Conservation (phyloP, 2,329 filamentous ascomycete species). For the Stagonosporopsis vannaccii region DNA sequence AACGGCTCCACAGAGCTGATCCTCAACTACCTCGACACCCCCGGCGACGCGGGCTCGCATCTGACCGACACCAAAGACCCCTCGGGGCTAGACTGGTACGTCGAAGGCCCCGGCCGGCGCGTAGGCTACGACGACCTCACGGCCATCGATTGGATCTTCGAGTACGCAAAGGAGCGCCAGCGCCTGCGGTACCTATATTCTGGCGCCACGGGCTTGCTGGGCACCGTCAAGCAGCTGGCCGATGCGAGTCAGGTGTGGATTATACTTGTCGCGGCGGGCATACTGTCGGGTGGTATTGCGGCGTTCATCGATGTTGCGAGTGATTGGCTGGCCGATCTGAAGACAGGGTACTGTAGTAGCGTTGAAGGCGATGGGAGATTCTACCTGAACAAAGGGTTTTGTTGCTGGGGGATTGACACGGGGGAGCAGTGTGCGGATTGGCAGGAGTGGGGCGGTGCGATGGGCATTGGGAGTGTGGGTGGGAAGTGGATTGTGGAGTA, state of each 20-base stretch:
- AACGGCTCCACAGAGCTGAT: conserved; percentile 50
- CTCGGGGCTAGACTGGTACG: conserved; percentile 76
- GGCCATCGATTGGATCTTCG: conserved; percentile 99
- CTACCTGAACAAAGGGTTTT: conserved; percentile 90
- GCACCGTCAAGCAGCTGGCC: conserved; percentile 74
- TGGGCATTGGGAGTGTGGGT: conserved; percentile 69
- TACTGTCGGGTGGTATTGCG: conserved; percentile 83
- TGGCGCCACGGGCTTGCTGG: conserved; percentile 72
- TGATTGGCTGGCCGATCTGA: conserved; percentile 92
- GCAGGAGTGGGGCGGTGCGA: conserved; percentile 80
- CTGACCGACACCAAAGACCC: conserved; percentile 55
- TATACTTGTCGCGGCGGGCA: conserved; percentile 82
- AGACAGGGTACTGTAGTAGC: conserved; percentile 84
- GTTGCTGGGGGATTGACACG: conserved; percentile 85
- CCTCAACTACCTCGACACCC: conserved; percentile 52
- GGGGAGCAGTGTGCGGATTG: conserved; percentile 84
- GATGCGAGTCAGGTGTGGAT: conserved; percentile 94
- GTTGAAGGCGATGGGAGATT: conserved; percentile 82
- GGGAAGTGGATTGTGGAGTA: conserved; percentile 87
- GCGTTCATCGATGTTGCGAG: conserved; percentile 89
- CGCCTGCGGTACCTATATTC: conserved; percentile 79
- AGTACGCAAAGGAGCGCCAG: conserved; percentile 95
- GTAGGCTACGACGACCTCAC: conserved; percentile 96
- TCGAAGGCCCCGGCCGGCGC: conserved; percentile 85
- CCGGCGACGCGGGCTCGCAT: conserved; percentile 48